Evolutionary conservation across 176 grass and related monocot species (phyloP).

Genomic region (Panicum miliaceum): DNA sequence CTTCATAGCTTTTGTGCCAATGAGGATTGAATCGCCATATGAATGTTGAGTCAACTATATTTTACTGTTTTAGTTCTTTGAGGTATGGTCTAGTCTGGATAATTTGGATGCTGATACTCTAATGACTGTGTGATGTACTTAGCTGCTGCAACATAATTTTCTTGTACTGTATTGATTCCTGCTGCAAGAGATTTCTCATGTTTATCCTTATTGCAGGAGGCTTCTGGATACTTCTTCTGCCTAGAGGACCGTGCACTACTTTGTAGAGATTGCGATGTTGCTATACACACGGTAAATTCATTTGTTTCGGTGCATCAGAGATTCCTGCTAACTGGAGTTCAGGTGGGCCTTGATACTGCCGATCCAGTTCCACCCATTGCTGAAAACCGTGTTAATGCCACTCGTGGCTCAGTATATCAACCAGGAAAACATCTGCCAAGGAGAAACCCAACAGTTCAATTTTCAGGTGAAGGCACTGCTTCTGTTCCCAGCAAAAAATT

Average conservation of each 20-base stretch:
- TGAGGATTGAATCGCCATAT: neutral
- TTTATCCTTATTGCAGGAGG: slow-evolving; percentile 62
- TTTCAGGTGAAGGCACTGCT: slow-evolving; percentile 45
- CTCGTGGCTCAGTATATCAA: slow-evolving; percentile 29
- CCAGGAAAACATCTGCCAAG: slow-evolving; percentile 39
- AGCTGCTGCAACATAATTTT: neutral
- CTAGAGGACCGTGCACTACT: slow-evolving; percentile 90
- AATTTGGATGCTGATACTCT: neutral
- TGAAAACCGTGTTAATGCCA: slow-evolving; percentile 34
- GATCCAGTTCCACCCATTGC: slow-evolving; percentile 56
- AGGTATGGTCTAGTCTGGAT: slow-evolving; percentile 8
- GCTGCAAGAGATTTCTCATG: slow-evolving; percentile 29
- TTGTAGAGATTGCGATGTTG: slow-evolving; percentile 84
- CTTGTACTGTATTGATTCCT: neutral
- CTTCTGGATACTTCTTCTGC: slow-evolving; percentile 95
- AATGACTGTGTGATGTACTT: slow-evolving; percentile 5
- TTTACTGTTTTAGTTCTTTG: slow-evolving; percentile 27
- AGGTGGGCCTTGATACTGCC: slow-evolving; percentile 71
- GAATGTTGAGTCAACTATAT: slow-evolving; percentile 9
- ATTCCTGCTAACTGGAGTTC: slow-evolving; percentile 87
- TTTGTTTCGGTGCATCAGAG: slow-evolving; percentile 78
- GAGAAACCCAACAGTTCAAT: slow-evolving; percentile 18
- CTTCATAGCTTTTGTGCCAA: neutral
- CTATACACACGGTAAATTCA: slow-evolving; percentile 77
- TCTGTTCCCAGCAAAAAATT: slow-evolving; percentile 43